Evolutionary conservation across 2,329 filamentous ascomycete genomes (phyloP).

Genomic region (Penicillium concentricum): DNA sequence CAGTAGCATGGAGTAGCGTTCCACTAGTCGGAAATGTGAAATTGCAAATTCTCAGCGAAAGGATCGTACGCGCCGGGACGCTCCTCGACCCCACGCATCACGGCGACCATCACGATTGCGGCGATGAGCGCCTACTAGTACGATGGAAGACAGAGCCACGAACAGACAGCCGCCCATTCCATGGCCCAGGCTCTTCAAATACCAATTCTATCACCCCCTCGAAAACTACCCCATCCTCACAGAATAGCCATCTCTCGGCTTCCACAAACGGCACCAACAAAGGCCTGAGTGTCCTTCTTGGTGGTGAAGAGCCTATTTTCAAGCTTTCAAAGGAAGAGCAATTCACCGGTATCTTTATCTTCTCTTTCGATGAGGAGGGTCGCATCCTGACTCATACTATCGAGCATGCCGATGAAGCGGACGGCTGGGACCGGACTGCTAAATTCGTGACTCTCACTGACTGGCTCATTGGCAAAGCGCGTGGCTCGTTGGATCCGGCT

Average conservation of each 20-base stretch:
- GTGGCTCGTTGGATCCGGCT: slow-evolving; percentile 43
- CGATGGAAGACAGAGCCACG: slow-evolving; percentile 72
- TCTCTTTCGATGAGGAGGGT: slow-evolving; percentile 88
- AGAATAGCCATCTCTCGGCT: slow-evolving; percentile 18
- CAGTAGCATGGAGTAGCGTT: slow-evolving; percentile 90
- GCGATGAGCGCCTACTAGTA: slow-evolving; percentile 79
- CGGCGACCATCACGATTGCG: slow-evolving; percentile 32
- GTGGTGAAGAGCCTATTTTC: slow-evolving; percentile 52
- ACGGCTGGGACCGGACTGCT: slow-evolving; percentile 78
- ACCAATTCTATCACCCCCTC: slow-evolving; percentile 11
- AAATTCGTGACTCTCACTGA: slow-evolving; percentile 90
- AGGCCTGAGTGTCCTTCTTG: slow-evolving; percentile 49
- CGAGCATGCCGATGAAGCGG: slow-evolving; percentile 82
- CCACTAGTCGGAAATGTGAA: slow-evolving; percentile 88
- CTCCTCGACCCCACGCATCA: slow-evolving; percentile 37
- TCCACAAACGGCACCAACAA: slow-evolving; percentile 38
- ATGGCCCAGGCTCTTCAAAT: slow-evolving; percentile 7
- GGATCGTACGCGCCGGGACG: slow-evolving; percentile 66
- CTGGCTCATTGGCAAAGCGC: slow-evolving; percentile 83
- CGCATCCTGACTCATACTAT: slow-evolving; percentile 86
- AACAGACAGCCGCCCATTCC: slow-evolving; percentile 26
- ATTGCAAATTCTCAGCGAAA: slow-evolving; percentile 83
- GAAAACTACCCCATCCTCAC: slow-evolving; percentile 7
- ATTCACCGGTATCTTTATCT: slow-evolving; percentile 90
- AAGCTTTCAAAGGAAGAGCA: slow-evolving; percentile 63